Percentiles rank a stretch among this genome's conserved stretches.
Conservation (phyloP, 169 alveolate species). For the Babesia ovis region DNA sequence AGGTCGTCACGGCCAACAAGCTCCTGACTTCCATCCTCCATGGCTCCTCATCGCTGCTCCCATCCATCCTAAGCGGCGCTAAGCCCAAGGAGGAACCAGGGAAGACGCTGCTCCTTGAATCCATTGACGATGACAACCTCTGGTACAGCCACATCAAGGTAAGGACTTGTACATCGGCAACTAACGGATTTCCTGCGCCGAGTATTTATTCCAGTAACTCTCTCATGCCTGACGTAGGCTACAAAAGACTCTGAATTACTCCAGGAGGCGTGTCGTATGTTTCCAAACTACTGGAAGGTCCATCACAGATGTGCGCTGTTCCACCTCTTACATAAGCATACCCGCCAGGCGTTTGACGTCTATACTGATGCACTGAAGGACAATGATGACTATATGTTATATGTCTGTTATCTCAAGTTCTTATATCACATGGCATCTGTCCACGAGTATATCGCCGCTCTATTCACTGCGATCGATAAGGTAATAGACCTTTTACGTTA, state of each 20-base stretch:
- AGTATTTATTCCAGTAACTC: background rate
- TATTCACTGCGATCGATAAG: conserved; percentile 65
- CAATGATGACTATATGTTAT: conserved; percentile 37
- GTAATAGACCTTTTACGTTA: background rate
- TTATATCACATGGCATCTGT: conserved; percentile 76
- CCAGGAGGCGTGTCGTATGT: conserved; percentile 49
- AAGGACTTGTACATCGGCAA: background rate
- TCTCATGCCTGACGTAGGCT: conserved; percentile 12
- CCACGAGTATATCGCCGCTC: conserved; percentile 75
- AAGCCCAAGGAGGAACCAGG: conserved; percentile 42
- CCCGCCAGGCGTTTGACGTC: conserved; percentile 41
- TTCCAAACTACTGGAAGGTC: conserved; percentile 64
- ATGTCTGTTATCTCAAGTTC: conserved; percentile 65
- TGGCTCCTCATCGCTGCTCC: conserved; percentile 40
- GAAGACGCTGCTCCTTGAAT: conserved; percentile 21
- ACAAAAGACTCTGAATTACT: conserved; percentile 34
- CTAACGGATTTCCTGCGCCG: background rate
- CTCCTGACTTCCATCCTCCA: conserved; percentile 49
- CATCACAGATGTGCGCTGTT: conserved; percentile 61
- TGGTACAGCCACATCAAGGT: conserved; percentile 61
- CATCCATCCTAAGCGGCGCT: conserved; percentile 13
- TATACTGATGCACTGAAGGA: conserved; percentile 41
- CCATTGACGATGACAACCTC: conserved; percentile 50
- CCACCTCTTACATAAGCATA: conserved; percentile 32
- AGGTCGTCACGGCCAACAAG: conserved; percentile 53